Evolutionary conservation across 108 stramenopile genomes (phyloP), one percentile per base, ranked within the genome.

Genomic region (Bacterosira constricta): DNA sequence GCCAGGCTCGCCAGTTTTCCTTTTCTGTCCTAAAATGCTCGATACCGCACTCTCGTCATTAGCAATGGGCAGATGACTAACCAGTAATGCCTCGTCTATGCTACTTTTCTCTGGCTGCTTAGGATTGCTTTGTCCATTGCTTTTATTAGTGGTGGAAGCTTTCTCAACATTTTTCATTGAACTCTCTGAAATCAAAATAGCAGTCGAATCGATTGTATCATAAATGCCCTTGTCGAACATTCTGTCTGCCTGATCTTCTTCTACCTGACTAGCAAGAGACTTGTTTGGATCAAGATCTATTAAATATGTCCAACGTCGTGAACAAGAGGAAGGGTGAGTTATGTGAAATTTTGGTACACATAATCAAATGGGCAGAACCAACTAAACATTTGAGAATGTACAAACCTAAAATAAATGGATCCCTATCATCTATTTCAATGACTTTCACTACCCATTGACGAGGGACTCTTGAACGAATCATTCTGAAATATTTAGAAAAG

Each of bases 211-310:
- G 17, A 63, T 44, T 6, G 68, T 41, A 27, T 69, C 68, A 21
- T 26, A n/a, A n/a, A n/a, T 73, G 37, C 51, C 54, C 5, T 61
- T 27, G 15, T 35, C 57, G 42, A 18, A 44, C 0, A 63, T 56
- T 41, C 44, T 23, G 17, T n/a, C 56, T 27, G 60, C 15, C 9
- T 42, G 38, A 2, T 66, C 71, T 23, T 74, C 67, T 18, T 51
- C 71, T 20, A 81, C 44, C 39, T 81, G 80, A 23, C 75, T 76
- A 9, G 75, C 75, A 47, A 81, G 71, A 23, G 80, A 76, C 42
- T 81, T 77, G 36, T 81, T 73, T n/a, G 80, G 80, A 35, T 81
- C 80, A 20, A 81, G 54, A 72, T 81, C 80, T 56, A 38, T 3
- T 17, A 3, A 17, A 32, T n/a, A n/a, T n/a, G n/a, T n/a, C n/a